Base-by-base conservation (phyloP, 805 yeast species). In the Kregervanrija delftensis region DNA sequence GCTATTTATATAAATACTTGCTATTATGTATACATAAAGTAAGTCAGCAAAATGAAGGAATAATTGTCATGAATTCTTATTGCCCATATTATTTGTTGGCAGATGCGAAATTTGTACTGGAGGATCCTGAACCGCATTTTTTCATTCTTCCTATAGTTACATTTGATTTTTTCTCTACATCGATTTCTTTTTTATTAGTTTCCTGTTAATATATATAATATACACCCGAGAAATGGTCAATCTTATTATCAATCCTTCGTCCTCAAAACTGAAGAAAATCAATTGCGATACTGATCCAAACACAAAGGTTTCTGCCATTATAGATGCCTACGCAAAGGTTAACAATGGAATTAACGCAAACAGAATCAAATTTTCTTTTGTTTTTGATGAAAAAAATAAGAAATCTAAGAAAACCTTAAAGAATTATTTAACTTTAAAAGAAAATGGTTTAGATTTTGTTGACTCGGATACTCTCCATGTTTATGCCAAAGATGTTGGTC, bases 401-500 rank as follows among this genome's bases (percentile, higher is more conserved):
- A 58, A 62, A 30, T 64, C 63, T 48, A 69, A 73, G 47, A 57
- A 64, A 12, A 74, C 80, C 3, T 62, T 81, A 57, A 70, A 69
- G 45, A 56, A 65, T 17, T 67, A 67, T 35, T 68, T 70, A 43
- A 61, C 75, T 13, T 65, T 83, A 35, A 63, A 60, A 31, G 70
- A 65, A n/a, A 73, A 73, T 47, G 76, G 77, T 1, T 58, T 66
- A n/a, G 58, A 49, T 39, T 61, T 63, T 41, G 47, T 49, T 3
- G 47, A 55, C 11, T 38, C 68, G 36, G 65, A 66, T 16, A 52
- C 68, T 9, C 55, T 70, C 17, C 71, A 66, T 11, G 68, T 89
- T 11, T 76, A 67, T 51, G 85, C 85, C 44, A 90, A 91, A 63
- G 99, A 91, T 59, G 70, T 91, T 49, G 99, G 99, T 15, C 89